phyloP scores from a whole-genome alignment of 495 filamentous ascomycete genomes.

The Penicillium fimorum region DNA sequence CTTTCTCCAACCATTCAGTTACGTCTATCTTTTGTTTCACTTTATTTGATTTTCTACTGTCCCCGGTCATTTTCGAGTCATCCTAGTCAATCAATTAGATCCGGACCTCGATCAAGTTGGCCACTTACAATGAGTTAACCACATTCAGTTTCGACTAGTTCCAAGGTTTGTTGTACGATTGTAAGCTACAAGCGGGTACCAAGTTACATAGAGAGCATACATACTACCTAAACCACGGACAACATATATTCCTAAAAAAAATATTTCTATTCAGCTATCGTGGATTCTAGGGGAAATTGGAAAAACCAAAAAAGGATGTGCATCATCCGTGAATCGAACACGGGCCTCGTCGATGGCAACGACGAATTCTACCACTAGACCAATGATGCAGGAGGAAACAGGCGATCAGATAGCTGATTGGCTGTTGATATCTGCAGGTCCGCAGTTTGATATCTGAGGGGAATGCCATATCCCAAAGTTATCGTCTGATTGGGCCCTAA shows the following conservation, averaged over 20 bases:
- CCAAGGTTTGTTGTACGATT: neutral
- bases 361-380: constrained; percentile 62
- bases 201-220: neutral
- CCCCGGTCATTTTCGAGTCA: too few relatives aligned
- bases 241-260: neutral
- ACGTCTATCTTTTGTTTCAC: neutral
- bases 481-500: too few relatives aligned
- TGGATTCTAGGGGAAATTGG: neutral
- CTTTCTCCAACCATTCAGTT: neutral
- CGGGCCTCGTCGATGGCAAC: constrained; percentile 60
- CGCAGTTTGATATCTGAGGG: neutral
- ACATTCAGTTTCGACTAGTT: neutral
- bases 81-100: neutral
- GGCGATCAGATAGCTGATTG: neutral
- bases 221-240: neutral
- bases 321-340: constrained; percentile 60
- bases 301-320: constrained; percentile 25
- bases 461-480: too few relatives aligned
- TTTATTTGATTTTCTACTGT: neutral
- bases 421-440: neutral
- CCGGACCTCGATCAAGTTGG: neutral
- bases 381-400: constrained; percentile 43
- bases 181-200: neutral
- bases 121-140: neutral
- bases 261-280: too few relatives aligned